phyloP scores from a whole-genome alignment of 2,329 filamentous ascomycete genomes.

The Aspergillus fumigatus region DNA sequence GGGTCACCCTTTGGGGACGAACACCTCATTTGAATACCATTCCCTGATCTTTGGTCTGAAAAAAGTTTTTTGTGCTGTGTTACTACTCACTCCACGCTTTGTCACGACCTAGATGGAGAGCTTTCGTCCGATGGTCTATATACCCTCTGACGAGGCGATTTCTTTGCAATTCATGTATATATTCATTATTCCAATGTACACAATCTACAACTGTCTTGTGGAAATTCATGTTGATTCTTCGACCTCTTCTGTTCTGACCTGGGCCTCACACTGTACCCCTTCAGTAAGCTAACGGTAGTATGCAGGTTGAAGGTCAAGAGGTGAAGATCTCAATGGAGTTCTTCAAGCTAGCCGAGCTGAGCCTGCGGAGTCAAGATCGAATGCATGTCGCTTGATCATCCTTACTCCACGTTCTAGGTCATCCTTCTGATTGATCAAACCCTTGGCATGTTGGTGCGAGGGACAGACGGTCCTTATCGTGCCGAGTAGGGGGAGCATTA shows the following conservation, averaged over 20 bases:
- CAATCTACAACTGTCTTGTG: neutral
- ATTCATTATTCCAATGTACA: neutral
- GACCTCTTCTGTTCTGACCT: neutral
- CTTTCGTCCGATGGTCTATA: neutral
- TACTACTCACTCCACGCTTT: neutral
- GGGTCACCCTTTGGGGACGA: conserved; percentile 3
- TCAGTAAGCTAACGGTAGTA: neutral
- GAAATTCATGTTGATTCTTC: neutral
- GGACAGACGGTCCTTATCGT: neutral
- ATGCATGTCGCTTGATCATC: too few relatives aligned
- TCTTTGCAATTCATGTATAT: neutral
- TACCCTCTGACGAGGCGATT: neutral
- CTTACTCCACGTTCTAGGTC: neutral
- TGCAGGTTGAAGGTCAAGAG: neutral
- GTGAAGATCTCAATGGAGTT: neutral
- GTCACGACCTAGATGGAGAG: neutral
- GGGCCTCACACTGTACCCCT: neutral
- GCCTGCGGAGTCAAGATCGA: too few relatives aligned
- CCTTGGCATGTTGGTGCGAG: neutral
- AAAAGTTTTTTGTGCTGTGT: neutral
- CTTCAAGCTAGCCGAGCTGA: neutral
- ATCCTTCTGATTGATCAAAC: neutral
- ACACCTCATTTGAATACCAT: neutral
- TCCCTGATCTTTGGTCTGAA: neutral
- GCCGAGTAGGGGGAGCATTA: neutral